A percentile compares a stretch with the other conserved stretches of the same genome.
Evolutionary conservation across 371 early-diverging fungal species (phyloP).

Genomic region (Zychaea mexicana): DNA sequence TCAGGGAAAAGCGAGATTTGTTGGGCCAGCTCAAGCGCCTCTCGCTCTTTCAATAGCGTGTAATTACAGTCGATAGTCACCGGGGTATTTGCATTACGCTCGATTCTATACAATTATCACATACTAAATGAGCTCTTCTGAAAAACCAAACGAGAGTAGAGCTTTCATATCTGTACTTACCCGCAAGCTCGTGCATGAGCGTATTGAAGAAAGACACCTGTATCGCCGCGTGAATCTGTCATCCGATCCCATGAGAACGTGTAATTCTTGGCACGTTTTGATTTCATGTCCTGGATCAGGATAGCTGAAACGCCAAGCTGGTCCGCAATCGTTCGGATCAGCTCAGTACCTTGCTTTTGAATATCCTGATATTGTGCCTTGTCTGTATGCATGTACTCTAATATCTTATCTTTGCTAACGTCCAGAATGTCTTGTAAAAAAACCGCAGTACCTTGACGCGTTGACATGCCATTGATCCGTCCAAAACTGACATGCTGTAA

Average conservation of each 20-base stretch:
- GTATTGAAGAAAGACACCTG: constrained; percentile 98
- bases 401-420: constrained; percentile 64
- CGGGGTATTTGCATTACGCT: constrained; percentile 31
- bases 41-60: constrained; percentile 67
- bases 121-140: neutral
- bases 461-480: constrained; percentile 94
- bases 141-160: neutral
- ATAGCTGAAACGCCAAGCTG: constrained; percentile 82
- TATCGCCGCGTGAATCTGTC: constrained; percentile 93
- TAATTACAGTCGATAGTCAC: constrained; percentile 21
- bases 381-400: constrained; percentile 18
- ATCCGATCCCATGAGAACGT: constrained; percentile 94
- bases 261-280: constrained; percentile 93
- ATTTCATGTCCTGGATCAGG: constrained; percentile 92
- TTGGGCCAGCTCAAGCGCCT: constrained; percentile 72
- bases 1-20: constrained; percentile 88
- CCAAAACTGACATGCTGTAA: constrained; percentile 94
- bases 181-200: constrained; percentile 90
- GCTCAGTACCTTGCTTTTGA: neutral
- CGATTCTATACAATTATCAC: constrained; percentile 34
- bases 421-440: constrained; percentile 97
- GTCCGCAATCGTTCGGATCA: constrained; percentile 64
- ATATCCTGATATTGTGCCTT: neutral
- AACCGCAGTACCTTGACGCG: constrained; percentile 93
- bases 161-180: constrained; percentile 34